Evolutionary conservation across 2,329 filamentous ascomycete genomes (phyloP), one percentile per base, ranked within the genome.

Genomic region (Phaeosphaeria sp.): DNA sequence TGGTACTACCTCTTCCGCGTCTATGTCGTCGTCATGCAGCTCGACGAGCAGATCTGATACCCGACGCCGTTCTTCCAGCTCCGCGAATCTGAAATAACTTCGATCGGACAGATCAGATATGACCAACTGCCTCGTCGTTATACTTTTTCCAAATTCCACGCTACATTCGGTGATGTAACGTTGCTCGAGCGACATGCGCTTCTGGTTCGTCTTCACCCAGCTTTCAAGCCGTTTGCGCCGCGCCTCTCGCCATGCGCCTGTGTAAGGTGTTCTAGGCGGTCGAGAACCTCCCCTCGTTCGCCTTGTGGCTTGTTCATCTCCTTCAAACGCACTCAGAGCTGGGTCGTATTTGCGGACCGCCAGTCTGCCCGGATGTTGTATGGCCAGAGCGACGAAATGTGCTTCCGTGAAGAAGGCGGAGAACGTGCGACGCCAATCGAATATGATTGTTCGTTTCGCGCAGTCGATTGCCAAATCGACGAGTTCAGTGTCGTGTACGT

Each of bases 401-500:
- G 45, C 43, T 43, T 69, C 65, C 9, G 51, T 52, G 40, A 67
- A 68, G 55, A 68, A 65, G 11, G 53, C 11, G 8, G 60, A 52
- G 15, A 51, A 56, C 9, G 67, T 64, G 21, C 54, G 22, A 18
- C 56, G 48, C 67, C 65, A 68, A 40, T 63, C 53, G 36, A 69
- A 60, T 1, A 61, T 67, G 13, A 69, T 43, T 43, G 64, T 59
- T n/a, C 47, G 52, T n/a, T 22, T 17, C 21, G 60, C 45, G 43
- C 61, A 59, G 49, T 68, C 60, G 27, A 69, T 49, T 17, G 33
- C 43, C 9, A 64, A 47, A 30, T 57, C 64, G 4, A 61, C 57
- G 9, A 69, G 57, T 43, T 61, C 57, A 2, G 65, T 65, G 42
- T 67, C 65, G 39, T 65, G 64, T 18, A 60, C 45, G 11, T 45